Evolutionary conservation across 1,139 yeast species (phyloP).

Genomic region (Maudiozyma humilis): DNA sequence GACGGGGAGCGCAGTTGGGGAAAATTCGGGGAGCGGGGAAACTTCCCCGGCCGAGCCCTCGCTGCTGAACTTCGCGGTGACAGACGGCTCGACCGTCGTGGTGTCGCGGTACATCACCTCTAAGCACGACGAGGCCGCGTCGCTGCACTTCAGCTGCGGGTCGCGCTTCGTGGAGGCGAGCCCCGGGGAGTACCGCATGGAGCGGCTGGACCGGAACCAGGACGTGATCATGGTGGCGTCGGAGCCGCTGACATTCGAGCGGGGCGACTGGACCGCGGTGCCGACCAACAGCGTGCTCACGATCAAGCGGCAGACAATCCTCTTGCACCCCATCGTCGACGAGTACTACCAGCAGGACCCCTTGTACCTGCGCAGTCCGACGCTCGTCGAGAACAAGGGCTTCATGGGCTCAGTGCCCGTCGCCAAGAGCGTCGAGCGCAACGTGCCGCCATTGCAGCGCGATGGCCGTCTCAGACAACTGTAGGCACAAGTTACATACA

Average conservation of each 20-base stretch:
- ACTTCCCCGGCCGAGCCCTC: conserved; percentile 56
- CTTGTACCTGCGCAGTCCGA: conserved; percentile 58
- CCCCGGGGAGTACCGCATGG: conserved; percentile 90
- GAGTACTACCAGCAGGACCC: conserved; percentile 78
- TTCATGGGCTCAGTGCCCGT: conserved; percentile 72
- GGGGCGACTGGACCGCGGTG: conserved; percentile 96
- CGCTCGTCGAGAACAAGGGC: conserved; percentile 83
- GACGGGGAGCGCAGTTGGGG: conserved; percentile 26
- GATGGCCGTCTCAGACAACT: conserved; percentile 55
- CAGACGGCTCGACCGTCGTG: conserved; percentile 86
- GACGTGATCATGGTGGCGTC: conserved; percentile 94
- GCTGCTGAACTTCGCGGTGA: conserved; percentile 82
- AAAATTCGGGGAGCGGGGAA: conserved; percentile 20
- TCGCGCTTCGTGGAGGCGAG: conserved; percentile 81
- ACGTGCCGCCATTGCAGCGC: conserved; percentile 77
- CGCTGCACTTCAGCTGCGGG: conserved; percentile 89
- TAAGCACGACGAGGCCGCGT: conserved; percentile 89
- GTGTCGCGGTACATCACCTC: conserved; percentile 86
- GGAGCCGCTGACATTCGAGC: conserved; percentile 90
- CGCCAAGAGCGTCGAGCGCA: conserved; percentile 41
- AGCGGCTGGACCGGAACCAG: conserved; percentile 82
- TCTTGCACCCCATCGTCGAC: conserved; percentile 84
- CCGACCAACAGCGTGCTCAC: conserved; percentile 89
- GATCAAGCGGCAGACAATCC: conserved; percentile 73
- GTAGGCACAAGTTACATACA: too few relatives aligned